phyloP scores from a whole-genome alignment of 2,329 filamentous ascomycete genomes.

The Cryoendolithus antarcticus region DNA sequence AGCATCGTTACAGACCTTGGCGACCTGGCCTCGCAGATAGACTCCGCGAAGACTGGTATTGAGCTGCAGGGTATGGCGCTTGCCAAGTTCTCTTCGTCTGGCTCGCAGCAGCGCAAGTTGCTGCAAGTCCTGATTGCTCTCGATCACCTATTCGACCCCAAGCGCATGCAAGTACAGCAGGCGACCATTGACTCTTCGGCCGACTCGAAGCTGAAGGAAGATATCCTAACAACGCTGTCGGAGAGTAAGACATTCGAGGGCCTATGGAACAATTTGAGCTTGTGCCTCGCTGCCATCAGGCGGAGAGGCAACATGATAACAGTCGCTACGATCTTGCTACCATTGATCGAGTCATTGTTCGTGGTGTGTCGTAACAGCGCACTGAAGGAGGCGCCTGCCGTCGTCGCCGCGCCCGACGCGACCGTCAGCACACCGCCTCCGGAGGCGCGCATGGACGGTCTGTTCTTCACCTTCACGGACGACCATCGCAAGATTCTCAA shows the following conservation, averaged over 20 bases:
- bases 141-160: conserved; percentile 87
- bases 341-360: conserved; percentile 93
- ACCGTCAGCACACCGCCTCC: conserved; percentile 55
- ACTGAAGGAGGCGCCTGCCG: conserved; percentile 44
- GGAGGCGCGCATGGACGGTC: conserved; percentile 68
- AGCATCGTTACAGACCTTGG: conserved; percentile 76
- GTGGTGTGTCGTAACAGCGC: conserved; percentile 98
- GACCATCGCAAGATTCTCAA: conserved; percentile 96
- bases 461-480: conserved; percentile 97
- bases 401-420: conserved; percentile 6
- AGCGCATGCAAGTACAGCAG: conserved; percentile 37
- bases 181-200: conserved; percentile 32
- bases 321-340: conserved; percentile 87
- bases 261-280: conserved; percentile 85
- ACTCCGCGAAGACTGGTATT: conserved; percentile 74
- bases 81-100: conserved; percentile 88
- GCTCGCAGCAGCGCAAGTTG: conserved; percentile 92
- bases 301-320: conserved; percentile 93
- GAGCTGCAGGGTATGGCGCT: conserved; percentile 92
- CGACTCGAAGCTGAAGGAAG: conserved; percentile 56
- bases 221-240: conserved; percentile 77
- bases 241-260: conserved; percentile 81
- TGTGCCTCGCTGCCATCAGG: conserved; percentile 75
- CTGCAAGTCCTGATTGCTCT: conserved; percentile 84
- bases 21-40: conserved; percentile 73